Evolutionary conservation across 179 eudicot genomes (phyloP), one percentile per base, ranked within the genome.

Genomic region (Gypsophila paniculata): DNA sequence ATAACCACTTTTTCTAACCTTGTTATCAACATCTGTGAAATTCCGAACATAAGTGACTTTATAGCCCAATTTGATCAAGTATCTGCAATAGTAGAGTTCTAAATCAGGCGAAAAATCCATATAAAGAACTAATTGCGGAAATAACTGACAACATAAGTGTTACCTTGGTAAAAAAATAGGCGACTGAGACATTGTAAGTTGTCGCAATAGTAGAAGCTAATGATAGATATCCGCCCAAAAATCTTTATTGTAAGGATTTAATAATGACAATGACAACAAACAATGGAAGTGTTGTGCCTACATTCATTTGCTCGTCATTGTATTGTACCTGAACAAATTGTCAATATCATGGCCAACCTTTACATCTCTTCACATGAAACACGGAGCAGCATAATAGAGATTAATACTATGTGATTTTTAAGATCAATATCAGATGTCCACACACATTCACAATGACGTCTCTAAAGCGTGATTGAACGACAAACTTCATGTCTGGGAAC

Each of bases 1-100:
- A 3, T 7, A 36, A 7, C 42, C 42, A 44, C 58, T 70, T 34
- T 42, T 62, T 19, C 88, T 82, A 52, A 88, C 98, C 96, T 93
- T 93, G 84, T 93, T 96, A 89, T 93, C 98, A 68, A 93, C 96
- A 74, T 93, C 98, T 1, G 98, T 93, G 82, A 93, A 93, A 80
- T 93, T 93, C 65, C 98, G 89, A 38, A 93, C 94, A 76, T 93
- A 93, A 80, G 85, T 84, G 54, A 93, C 98, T 79, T 93, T 89
- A 76, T 91, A 93, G 46, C 89, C 97, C 88, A 91, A 61, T 76
- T 79, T 69, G 81, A 75, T 86, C 69, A 93, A 86, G 75, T 86
- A 88, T 84, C 98, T 93, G 90, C 85, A 67, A 48, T 26, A 29
- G 48, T 14, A 26, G n/a, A n/a, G n/a, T n/a, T n/a, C n/a, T 1